Evolutionary conservation across 176 grass and related monocot species (phyloP), one percentile per base, ranked within the genome.

Genomic region (Oropetium thomaeum): DNA sequence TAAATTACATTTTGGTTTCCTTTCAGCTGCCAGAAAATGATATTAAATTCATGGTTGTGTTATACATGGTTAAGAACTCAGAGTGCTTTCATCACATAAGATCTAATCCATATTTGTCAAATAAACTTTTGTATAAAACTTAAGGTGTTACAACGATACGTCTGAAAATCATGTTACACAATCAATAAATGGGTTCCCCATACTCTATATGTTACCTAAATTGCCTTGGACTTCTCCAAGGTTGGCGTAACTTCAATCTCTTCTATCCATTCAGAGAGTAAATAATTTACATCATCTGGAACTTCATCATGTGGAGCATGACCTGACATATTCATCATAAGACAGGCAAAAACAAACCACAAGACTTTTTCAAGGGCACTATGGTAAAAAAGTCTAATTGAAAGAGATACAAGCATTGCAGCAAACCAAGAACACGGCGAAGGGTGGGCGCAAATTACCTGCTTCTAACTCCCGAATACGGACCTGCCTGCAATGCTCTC

Each of bases 271-370:
- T 94, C 79, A 23, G 58, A 88, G 8, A 94, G 51, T 69, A 90
- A 42, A 54, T 75, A 52, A 57, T 98, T 98, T 39, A 94, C 95
- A 86, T 94, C 72, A 33, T 76, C 84, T 30, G 95, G 89, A 66
- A 98, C 77, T 84, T 98, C 95, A 91, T 98, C 89, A 2, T 98
- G 91, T 8, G 91, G 84, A 81, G 86, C 88, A 72, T 98, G 95
- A 14, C 95, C 95, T 98, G 73, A 62, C 37, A 59, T 69, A 85
- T 58, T 79, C 32, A 58, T 5, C 44, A 30, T 34, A 40, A 78
- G 31, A 22, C 2, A 70, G n/a, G 29, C 35, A 70, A 58, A 16
- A 27, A 73, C 4, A 10, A 49, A 74, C 3, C 26, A 42, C 27
- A 41, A 43, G 74, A 77, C 8, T 47, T 29, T 10, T 49, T 62